These are phyloP conservation scores for Bigelowiella natans DNA, from an alignment of 78 protist species.

Conservation along the genomic window DNA sequence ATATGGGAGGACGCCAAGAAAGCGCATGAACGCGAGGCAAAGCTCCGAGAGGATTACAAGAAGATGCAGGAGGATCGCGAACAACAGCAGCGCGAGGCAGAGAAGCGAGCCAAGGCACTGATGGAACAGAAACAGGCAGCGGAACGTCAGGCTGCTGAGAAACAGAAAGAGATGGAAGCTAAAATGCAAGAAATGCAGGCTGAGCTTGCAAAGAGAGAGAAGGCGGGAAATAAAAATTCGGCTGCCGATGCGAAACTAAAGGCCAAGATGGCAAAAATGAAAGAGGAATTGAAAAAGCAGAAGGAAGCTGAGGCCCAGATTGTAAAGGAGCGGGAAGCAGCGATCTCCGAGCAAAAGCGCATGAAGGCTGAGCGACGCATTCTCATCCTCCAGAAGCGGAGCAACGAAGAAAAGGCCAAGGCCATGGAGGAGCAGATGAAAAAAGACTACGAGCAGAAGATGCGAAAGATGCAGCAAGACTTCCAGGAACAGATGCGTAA, in stretches of 20 bases:
- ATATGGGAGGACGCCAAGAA: background rate
- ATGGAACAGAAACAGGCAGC: too few species aligned
- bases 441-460: background rate
- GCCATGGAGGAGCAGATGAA: background rate
- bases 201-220: too few species aligned
- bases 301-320: background rate
- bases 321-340: background rate
- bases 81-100: too few species aligned
- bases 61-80: background rate
- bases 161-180: too few species aligned
- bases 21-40: background rate
- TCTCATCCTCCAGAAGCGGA: background rate
- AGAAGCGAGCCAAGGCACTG: too few species aligned
- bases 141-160: too few species aligned
- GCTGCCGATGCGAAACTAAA: too few species aligned
- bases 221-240: too few species aligned
- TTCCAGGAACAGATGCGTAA: background rate
- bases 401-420: background rate
- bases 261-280: background rate
- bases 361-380: background rate
- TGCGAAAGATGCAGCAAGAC: background rate
- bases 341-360: background rate
- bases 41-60: background rate
- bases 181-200: too few species aligned
- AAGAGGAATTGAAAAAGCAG: background rate